Evolutionary conservation across 371 early-diverging fungal species (phyloP), one percentile per base, ranked within the genome.

Genomic region (Lichtheimia hyalospora): DNA sequence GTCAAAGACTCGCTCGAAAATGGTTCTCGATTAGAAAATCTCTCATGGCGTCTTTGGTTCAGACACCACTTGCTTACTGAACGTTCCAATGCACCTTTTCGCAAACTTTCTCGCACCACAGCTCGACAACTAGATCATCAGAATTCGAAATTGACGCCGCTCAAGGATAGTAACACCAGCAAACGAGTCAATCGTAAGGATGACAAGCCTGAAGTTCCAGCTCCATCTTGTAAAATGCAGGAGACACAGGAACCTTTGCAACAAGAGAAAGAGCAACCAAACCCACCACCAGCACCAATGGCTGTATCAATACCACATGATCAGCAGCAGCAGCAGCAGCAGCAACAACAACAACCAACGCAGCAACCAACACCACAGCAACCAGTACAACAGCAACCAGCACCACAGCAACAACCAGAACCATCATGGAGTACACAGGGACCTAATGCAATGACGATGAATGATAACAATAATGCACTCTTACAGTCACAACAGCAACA

Each of bases 31-130:
- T 73, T 94, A n/a, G 95, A 95, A 67, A 95, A 95, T 65, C 74
- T 95, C 65, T 88, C 91, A 3, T 95, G 95, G 95, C 74, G 95
- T 53, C 73, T 94, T 34, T 92, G 92, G 93, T 88, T 90, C 62
- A 62, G 69, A 48, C 79, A 78, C 49, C 73, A 78, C 50, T 39
- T 69, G 15, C 75, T 91, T 71, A 88, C 80, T 34, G 81, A 83
- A 23, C 64, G 67, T n/a, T 66, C 66, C 3, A 60, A 62, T 34
- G 62, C 64, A 16, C 54, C 63, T 15, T 80, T 79, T 46, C 66
- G 63, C 49, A 75, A 70, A 42, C 56, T 82, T 28, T 75, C 82
- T 5, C 40, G 62, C 1, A 57, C 40, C 3, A 75, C 80, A 2
- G 70, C 80, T 16, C 62, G 73, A 60, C 72, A 72, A 56, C 42